Evolutionary conservation across 148 eudicot genomes (phyloP).

Genomic region (Chenopodium album): DNA sequence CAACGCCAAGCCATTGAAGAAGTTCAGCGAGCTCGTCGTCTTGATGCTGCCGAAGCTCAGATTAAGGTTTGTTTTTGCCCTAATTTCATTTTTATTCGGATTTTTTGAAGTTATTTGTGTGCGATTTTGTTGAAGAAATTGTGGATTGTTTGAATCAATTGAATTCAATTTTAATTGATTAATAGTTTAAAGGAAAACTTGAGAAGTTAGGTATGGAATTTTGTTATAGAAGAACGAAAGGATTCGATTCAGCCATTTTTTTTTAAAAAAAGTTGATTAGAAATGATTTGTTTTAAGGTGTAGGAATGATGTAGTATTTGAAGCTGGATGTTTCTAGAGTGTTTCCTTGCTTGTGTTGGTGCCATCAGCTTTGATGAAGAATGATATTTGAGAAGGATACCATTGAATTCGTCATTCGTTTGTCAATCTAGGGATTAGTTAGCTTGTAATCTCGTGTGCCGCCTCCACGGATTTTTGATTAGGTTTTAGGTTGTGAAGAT

Average conservation of each 20-base stretch:
- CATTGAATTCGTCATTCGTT: background rate
- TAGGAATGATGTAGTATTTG: background rate
- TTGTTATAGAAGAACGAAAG: background rate
- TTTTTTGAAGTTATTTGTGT: too few relatives aligned
- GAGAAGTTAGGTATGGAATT: background rate
- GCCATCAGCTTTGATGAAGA: background rate
- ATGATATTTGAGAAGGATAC: background rate
- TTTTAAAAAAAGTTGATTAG: too few relatives aligned
- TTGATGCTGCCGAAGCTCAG: conserved; percentile 76
- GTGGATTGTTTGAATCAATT: background rate
- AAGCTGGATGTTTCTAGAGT: too few relatives aligned
- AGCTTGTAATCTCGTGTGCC: background rate
- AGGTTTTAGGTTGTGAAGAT: background rate
- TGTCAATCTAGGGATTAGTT: too few relatives aligned
- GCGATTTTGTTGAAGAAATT: background rate
- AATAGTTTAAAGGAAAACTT: too few relatives aligned
- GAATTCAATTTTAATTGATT: too few relatives aligned
- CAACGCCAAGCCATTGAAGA: conserved; percentile 72
- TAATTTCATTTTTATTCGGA: background rate
- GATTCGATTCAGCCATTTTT: background rate
- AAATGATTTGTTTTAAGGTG: background rate
- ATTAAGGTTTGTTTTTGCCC: conserved; percentile 35
- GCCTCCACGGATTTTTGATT: background rate
- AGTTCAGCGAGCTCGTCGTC: conserved; percentile 59
- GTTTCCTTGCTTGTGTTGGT: too few relatives aligned